These are phyloP conservation scores for Physcomitrellopsis africana DNA, from an alignment of 225 moss, liverwort and hornwort species.

Conservation along the genomic window DNA sequence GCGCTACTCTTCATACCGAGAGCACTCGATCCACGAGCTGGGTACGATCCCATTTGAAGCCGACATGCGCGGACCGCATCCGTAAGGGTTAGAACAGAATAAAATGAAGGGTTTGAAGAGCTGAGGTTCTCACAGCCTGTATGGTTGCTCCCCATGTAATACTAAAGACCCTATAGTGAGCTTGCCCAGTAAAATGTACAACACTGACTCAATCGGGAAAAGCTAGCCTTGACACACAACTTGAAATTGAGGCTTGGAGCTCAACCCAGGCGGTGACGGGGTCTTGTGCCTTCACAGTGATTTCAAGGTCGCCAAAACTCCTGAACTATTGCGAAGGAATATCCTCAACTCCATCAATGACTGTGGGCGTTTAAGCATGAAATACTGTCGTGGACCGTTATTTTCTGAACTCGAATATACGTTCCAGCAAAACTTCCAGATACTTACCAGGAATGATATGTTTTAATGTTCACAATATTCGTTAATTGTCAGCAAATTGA, in stretches of 20 bases:
- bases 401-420: too few species aligned
- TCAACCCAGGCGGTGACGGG: not conserved
- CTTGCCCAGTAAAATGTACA: not conserved
- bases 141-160: conserved; percentile 9
- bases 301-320: too few species aligned
- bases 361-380: too few species aligned
- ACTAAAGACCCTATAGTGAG: too few species aligned
- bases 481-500: too few species aligned
- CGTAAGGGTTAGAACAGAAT: conserved; percentile 62
- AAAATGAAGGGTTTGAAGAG: conserved; percentile 44
- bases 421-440: too few species aligned
- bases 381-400: too few species aligned
- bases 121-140: conserved; percentile 34
- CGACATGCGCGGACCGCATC: conserved; percentile 29
- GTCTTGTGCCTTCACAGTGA: too few species aligned
- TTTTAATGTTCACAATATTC: too few species aligned
- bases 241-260: conserved; percentile 24
- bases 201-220: not conserved
- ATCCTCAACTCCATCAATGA: too few species aligned
- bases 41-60: conserved; percentile 41
- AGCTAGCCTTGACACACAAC: not conserved
- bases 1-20: conserved; percentile 61
- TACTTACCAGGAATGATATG: too few species aligned
- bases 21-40: conserved; percentile 80
- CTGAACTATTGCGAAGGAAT: too few species aligned